phyloP scores from a whole-genome alignment of 371 early-diverging fungal genomes.

The Mucor racemosus region DNA sequence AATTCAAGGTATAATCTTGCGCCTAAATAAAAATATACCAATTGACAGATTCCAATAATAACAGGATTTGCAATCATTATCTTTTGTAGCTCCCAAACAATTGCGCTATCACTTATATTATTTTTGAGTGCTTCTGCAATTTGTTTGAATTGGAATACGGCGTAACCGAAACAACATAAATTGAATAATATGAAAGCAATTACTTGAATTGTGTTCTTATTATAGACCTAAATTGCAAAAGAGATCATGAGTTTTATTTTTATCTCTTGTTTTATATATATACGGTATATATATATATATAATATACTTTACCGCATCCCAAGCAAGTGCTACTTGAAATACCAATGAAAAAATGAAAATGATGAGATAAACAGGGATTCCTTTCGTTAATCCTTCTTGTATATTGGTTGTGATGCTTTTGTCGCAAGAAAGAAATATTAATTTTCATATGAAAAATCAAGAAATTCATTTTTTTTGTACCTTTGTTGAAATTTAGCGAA shows the following conservation, averaged over 20 bases:
- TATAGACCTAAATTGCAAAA: conserved; percentile 57
- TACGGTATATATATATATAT: too few relatives aligned
- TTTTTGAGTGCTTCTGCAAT: conserved; percentile 30
- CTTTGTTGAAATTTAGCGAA: conserved; percentile 53
- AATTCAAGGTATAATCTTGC: conserved; percentile 79
- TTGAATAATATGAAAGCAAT: conserved; percentile 85
- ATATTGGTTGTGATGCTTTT: background rate
- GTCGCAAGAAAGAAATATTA: background rate
- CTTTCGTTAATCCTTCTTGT: conserved; percentile 24
- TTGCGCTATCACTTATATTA: background rate
- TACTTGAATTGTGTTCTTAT: conserved; percentile 88
- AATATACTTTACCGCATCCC: conserved; percentile 73
- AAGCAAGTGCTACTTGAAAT: conserved; percentile 71
- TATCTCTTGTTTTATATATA: too few relatives aligned
- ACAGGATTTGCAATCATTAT: conserved; percentile 47
- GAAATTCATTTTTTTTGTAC: conserved; percentile 13
- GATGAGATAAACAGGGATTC: conserved; percentile 74
- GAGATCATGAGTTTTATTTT: background rate
- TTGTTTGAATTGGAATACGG: conserved; percentile 71
- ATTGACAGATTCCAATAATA: conserved; percentile 48
- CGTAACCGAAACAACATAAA: conserved; percentile 76
- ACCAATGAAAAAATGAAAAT: conserved; percentile 79
- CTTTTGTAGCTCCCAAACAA: conserved; percentile 22
- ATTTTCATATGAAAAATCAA: conserved; percentile 6
- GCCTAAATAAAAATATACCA: conserved; percentile 49